Percentiles rank a stretch among this genome's conserved stretches.
Conservation (phyloP, 2,329 filamentous ascomycete species). For the Knoxdaviesia capensis region DNA sequence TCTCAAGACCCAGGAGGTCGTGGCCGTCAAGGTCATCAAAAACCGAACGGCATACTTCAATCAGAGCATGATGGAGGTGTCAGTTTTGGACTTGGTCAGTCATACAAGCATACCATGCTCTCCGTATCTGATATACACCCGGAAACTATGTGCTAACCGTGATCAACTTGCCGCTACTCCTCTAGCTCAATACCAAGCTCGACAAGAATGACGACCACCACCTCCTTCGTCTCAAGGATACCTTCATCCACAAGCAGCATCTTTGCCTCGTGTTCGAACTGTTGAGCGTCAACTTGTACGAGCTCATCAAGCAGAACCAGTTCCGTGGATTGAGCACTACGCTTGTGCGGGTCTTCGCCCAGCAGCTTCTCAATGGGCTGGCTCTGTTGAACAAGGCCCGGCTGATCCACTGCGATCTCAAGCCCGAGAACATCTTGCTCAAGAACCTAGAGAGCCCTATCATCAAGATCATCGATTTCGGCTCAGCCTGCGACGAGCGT, state of each 20-base stretch:
- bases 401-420: constrained; percentile 92
- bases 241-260: constrained; percentile 95
- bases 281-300: constrained; percentile 91
- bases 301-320: constrained; percentile 98
- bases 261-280: constrained; percentile 92
- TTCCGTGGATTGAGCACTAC: constrained; percentile 95
- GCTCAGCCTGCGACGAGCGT: constrained; percentile 91
- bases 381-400: constrained; percentile 89
- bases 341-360: constrained; percentile 88
- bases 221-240: constrained; percentile 82
- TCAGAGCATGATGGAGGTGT: constrained; percentile 99
- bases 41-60: constrained; percentile 99
- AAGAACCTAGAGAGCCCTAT: constrained; percentile 98
- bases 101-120: not conserved
- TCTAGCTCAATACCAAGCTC: constrained; percentile 84
- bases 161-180: constrained; percentile 8
- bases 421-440: constrained; percentile 91
- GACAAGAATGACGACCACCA: constrained; percentile 99
- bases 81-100: constrained; percentile 75
- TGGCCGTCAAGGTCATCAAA: constrained; percentile 98
- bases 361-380: constrained; percentile 84
- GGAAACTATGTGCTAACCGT: not conserved
- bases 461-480: constrained; percentile 99
- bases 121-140: constrained; percentile 1
- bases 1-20: constrained; percentile 91